Evolutionary conservation across 2,329 filamentous ascomycete genomes (phyloP).

Genomic region (Acarospora socialis): DNA sequence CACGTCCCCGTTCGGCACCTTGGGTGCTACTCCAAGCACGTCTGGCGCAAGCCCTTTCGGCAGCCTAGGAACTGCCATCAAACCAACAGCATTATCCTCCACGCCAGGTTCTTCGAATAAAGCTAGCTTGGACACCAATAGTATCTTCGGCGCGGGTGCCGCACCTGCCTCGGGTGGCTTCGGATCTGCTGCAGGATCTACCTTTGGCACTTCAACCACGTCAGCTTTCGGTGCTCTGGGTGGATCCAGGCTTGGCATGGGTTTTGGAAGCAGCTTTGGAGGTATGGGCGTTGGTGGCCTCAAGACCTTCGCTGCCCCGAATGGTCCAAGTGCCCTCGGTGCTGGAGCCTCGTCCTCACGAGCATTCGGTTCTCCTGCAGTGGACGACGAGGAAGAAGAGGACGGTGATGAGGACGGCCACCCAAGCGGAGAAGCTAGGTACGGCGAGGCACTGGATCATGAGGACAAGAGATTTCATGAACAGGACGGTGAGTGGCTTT

Average conservation of each 20-base stretch:
- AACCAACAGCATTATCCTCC: constrained; percentile 16
- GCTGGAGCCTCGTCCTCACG: constrained; percentile 17
- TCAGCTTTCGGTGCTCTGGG: constrained; percentile 13
- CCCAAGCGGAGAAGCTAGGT: constrained; percentile 35
- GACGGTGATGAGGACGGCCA: constrained; percentile 37
- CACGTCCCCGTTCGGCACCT: constrained; percentile 48
- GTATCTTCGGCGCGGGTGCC: not conserved
- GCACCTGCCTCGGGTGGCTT: constrained; percentile 18
- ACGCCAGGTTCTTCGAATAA: constrained; percentile 22
- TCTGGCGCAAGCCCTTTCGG: constrained; percentile 26
- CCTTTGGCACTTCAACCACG: not conserved
- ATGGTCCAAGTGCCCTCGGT: constrained; percentile 31
- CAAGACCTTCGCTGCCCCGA: constrained; percentile 55
- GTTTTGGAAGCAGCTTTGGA: constrained; percentile 29
- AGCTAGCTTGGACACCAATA: not conserved
- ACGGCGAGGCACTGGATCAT: constrained; percentile 28
- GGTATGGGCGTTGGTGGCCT: constrained; percentile 34
- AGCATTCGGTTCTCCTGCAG: not conserved
- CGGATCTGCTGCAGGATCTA: constrained; percentile 18
- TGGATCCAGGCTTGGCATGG: constrained; percentile 16
- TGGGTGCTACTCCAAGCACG: constrained; percentile 34
- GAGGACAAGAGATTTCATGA: constrained; percentile 34
- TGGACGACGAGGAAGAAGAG: constrained; percentile 31
- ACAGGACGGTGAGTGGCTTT: constrained; percentile 50
- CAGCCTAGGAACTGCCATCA: constrained; percentile 19